Evolutionary conservation across 352 stramenopile species (phyloP), one percentile per base, ranked within the genome.

Genomic region (Salisapilia sapeloensis): DNA sequence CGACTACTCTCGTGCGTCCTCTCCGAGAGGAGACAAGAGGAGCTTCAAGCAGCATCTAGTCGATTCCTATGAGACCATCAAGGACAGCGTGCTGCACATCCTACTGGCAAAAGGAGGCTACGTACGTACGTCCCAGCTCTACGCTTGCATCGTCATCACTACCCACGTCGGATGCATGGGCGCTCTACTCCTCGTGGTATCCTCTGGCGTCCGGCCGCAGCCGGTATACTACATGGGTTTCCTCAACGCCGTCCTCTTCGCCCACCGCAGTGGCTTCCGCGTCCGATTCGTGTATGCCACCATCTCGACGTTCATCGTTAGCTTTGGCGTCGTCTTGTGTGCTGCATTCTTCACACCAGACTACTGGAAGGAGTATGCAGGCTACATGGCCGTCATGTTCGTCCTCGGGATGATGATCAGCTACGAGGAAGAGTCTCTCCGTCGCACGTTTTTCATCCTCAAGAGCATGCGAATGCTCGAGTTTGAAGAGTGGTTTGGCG

Each of bases 371-470:
- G 56, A 81, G 37, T 86, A 86, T 50, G 46, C 48, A 2, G 62
- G 66, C 24, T 83, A 75, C 38, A 50, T 86, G 26, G 29, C 48
- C 6, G 63, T 79, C 13, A 76, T 80, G 30, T 56, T 81, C 21
- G 18, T 80, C 10, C 56, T 86, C 45, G 66, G 70, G 4, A 86
- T 86, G 70, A 82, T 86, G 66, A 86, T 86, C 43, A 78, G 59
- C 32, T 56, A 86, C 48, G 70, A 86, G 25, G 70, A 86, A 48
- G 70, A 86, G 40, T 65, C 57, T 48, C 32, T 86, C 24, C 70
- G 70, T 15, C 66, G 70, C 24, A 56, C 55, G 22, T 86, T 86
- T 37, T 86, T 86, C 42, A 60, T 86, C 37, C 70, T 82, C 47
- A 82, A 81, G 46, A 78, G 59, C 7, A 76, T 86, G 35, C 63